Base-by-base conservation (phyloP, 768 basidiomycete species). In the Lactarius sp. region DNA sequence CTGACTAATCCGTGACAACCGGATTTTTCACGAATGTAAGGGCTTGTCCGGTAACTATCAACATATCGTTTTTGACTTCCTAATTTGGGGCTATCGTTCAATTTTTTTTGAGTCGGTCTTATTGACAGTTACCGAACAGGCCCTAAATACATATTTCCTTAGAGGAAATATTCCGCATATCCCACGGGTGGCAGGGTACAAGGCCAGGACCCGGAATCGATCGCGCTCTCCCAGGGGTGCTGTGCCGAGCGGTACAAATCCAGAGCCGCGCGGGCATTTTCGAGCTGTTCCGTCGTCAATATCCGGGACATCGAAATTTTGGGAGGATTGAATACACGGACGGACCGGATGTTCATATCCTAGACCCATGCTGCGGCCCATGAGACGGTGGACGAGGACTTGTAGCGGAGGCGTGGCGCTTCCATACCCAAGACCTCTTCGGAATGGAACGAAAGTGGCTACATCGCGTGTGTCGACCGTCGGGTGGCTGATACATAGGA, bases 181-280 rank as follows among this genome's bases (percentile, higher is more conserved):
- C 59, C 66, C 22, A 61, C 55, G 2, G 68, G 68, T 22, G 68
- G 68, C 53, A 68, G 56, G 4, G 37, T 37, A 58, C 66, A 67
- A 4, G 83, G 83, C 83, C 83, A 84, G 20, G 73, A 74, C 14
- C 81, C 79, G 8, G 75, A 71, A 36, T 71, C 63, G 14, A 84
- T 73, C 7, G 77, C 70, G 10, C 67, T 72, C 67, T 85, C 83
- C 74, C 83, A 84, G 20, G 75, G 64, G n/a, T 74, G 72, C 66
- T 83, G 79, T 63, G 75, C 79, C 6, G 78, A 80, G 36, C 83
- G 78, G 72, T 82, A 84, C 22, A 84, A 69, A 70, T 83, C 80
- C 59, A 84, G 74, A 12, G 78, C 75, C 14, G 80, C 81, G 10
- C 81, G 77, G 31, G 81, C 80, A 57, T 74, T 69, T 69, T 84